Evolutionary conservation across 202 grass and related monocot species (phyloP), one percentile per base, ranked within the genome.

Genomic region (Zizania palustris): DNA sequence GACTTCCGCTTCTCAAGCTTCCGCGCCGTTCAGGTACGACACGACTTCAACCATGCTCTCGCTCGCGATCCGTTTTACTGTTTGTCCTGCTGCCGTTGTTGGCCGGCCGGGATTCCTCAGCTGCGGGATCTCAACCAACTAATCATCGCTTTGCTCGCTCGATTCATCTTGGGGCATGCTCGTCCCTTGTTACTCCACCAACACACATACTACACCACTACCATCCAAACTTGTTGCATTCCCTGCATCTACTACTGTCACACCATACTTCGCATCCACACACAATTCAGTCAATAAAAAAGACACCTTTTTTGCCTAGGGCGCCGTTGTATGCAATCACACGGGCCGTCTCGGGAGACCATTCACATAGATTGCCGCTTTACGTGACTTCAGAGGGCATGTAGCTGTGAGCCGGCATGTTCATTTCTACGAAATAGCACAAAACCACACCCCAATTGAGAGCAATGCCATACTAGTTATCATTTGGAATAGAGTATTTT

Each of bases 1-100:
- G 91, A 98, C 70, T 98, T 98, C 91, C 80, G 77, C 21, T 92
- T 98, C 84, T 94, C 85, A 57, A 85, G 80, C 85, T 93, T 98
- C 67, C 87, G 87, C 60, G 91, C 85, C 76, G 74, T 89, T 79
- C 89, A 94, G 95, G 95, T 98, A 58, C 9, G 28, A 28, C 28
- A 28, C 28, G 28, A 28, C 28, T 28, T 28, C 45, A 13, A 50
- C 49, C 46, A 49, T 16, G 46, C 46, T 49, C 49, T n/a, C 15
- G 2, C 15, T 55, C 51, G 19, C 51, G 51, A 55, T 55, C n/a
- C 51, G 7, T 20, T 18, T 20, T 18, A 13, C 51, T 55, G 6
- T n/a, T 54, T 54, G 0, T 6, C 50, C 50, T 8, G 16, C 50
- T 55, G 6, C 18, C n/a, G n/a, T 55, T 55, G 50, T 6, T 6